Evolutionary conservation across 768 basidiomycete genomes (phyloP).

Genomic region (Fibroporia radiculosa): DNA sequence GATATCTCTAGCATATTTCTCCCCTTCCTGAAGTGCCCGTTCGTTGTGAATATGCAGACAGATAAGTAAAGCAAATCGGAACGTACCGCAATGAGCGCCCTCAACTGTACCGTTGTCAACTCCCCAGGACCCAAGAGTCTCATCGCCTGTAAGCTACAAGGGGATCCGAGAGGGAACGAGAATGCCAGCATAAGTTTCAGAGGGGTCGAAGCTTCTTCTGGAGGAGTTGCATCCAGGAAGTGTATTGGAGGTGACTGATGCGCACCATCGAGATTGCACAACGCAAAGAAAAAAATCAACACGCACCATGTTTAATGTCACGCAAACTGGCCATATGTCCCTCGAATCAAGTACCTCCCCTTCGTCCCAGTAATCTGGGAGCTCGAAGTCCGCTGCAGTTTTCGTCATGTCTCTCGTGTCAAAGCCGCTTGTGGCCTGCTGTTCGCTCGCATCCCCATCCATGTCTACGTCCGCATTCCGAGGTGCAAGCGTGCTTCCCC

Average conservation of each 20-base stretch:
- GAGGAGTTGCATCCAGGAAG: constrained; percentile 65
- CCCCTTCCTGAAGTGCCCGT: constrained; percentile 43
- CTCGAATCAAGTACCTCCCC: constrained; percentile 58
- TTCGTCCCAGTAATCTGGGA: constrained; percentile 84
- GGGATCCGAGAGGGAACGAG: constrained; percentile 39
- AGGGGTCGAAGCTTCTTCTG: constrained; percentile 65
- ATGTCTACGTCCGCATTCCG: constrained; percentile 45
- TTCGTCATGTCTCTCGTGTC: constrained; percentile 41
- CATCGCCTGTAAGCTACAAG: constrained; percentile 50
- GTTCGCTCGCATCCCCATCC: constrained; percentile 27
- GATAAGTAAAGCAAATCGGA: not conserved
- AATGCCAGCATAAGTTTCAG: constrained; percentile 55
- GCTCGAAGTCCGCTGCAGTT: constrained; percentile 72
- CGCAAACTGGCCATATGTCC: constrained; percentile 65
- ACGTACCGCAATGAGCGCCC: constrained; percentile 48
- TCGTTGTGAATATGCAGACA: not conserved
- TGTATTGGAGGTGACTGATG: constrained; percentile 49
- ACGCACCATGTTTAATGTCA: constrained; percentile 73
- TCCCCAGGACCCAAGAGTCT: constrained; percentile 59
- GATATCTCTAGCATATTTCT: constrained; percentile 54
- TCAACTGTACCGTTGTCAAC: constrained; percentile 38
- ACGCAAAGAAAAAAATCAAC: not conserved
- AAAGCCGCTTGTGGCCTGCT: constrained; percentile 38
- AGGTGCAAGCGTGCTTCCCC: constrained; percentile 19
- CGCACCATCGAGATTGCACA: not conserved